These are phyloP conservation scores for Linum tenue DNA, from an alignment of 345 rosid species.

Conservation along the genomic window DNA sequence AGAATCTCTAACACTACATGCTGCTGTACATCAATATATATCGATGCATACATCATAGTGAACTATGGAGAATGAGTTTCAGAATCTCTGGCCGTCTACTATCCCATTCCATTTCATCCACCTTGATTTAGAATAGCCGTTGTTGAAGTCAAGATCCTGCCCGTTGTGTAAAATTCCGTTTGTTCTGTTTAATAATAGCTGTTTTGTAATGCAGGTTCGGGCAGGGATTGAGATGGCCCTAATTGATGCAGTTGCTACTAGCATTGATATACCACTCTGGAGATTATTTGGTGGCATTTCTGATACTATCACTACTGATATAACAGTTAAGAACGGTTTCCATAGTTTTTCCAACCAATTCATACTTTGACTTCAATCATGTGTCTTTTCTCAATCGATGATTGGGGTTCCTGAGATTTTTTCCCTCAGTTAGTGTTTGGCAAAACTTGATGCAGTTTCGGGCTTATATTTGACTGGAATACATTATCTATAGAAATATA, in stretches of 20 bases:
- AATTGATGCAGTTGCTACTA: slow-evolving; percentile 78
- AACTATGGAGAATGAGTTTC: too few species aligned
- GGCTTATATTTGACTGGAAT: background rate
- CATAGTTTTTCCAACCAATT: background rate
- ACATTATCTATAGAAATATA: background rate
- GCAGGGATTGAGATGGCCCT: slow-evolving; percentile 91
- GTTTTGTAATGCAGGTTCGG: slow-evolving; percentile 44
- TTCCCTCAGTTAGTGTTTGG: too few species aligned
- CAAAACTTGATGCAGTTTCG: background rate
- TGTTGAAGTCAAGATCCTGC: too few species aligned
- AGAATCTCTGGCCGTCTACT: too few species aligned
- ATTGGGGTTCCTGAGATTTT: background rate
- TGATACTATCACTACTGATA: slow-evolving; percentile 60
- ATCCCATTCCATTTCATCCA: too few species aligned
- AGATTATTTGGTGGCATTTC: slow-evolving; percentile 82
- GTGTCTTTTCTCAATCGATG: background rate
- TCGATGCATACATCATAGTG: too few species aligned
- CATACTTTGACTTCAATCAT: background rate
- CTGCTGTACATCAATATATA: too few species aligned
- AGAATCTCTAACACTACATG: too few species aligned
- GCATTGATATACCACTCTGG: slow-evolving; percentile 64
- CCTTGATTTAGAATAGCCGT: too few species aligned
- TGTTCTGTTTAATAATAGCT: too few species aligned
- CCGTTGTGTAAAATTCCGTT: too few species aligned
- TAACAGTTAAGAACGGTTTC: slow-evolving; percentile 54